Percentiles rank a stretch among this genome's conserved stretches.
Evolutionary conservation across 2,329 filamentous ascomycete species (phyloP).

Genomic region (Apiospora arundinis): DNA sequence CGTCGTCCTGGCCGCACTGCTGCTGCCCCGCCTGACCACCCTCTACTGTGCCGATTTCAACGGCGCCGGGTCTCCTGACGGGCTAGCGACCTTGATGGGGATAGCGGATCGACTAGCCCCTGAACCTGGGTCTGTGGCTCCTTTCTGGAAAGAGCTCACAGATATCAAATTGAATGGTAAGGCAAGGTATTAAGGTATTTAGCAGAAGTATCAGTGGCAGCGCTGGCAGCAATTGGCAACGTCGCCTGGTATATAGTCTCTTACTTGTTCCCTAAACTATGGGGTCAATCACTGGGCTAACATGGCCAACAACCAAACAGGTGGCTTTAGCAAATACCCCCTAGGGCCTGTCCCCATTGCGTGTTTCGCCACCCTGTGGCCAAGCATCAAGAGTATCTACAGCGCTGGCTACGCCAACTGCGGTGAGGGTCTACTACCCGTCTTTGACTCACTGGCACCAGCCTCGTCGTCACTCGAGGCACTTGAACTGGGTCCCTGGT

Average conservation of each 20-base stretch:
- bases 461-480: neutral
- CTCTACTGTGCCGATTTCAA: neutral
- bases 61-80: neutral
- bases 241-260: no score
- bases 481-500: neutral
- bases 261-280: no score
- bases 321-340: neutral
- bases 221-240: no score
- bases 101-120: neutral
- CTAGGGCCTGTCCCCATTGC: neutral
- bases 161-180: neutral
- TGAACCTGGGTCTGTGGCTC: neutral
- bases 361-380: neutral
- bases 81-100: neutral
- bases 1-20: neutral
- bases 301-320: neutral
- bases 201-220: no score
- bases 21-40: neutral
- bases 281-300: no score
- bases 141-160: neutral
- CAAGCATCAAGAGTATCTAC: neutral
- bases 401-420: neutral
- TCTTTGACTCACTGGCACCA: neutral
- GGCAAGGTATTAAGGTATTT: neutral
- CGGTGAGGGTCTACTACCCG: fast-evolving